phyloP scores from a whole-genome alignment of 306 rosid species.

The Malus asiatica region DNA sequence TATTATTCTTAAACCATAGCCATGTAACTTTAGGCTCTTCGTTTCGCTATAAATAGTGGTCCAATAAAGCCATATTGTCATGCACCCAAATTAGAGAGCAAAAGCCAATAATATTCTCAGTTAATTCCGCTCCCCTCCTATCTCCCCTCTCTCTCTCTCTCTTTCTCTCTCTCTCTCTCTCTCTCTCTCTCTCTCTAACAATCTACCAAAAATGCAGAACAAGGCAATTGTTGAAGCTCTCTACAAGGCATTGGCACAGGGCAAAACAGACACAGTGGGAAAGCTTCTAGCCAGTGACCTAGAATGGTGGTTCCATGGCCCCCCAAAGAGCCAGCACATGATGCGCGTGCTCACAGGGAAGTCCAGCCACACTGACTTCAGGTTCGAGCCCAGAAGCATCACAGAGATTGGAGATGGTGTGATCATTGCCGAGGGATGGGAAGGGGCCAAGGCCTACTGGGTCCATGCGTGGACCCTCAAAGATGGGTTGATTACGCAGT shows the following conservation, averaged over 20 bases:
- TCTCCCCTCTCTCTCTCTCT: neutral
- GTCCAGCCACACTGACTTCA: conserved; percentile 36
- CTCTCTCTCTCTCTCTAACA: neutral
- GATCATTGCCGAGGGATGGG: conserved; percentile 74
- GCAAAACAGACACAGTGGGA: conserved; percentile 28
- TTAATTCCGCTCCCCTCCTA: neutral
- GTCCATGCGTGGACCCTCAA: conserved; percentile 82
- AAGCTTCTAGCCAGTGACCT: conserved; percentile 59
- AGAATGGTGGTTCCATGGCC: conserved; percentile 98
- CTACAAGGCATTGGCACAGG: conserved; percentile 56
- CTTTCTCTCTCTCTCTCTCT: neutral
- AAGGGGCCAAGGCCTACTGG: conserved; percentile 77
- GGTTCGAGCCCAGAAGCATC: conserved; percentile 61
- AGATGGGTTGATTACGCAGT: conserved; percentile 54
- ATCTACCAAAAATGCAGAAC: conserved; percentile 23
- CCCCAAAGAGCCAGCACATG: conserved; percentile 87
- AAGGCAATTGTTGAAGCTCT: conserved; percentile 41
- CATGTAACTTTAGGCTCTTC: neutral
- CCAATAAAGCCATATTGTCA: neutral
- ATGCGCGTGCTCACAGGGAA: conserved; percentile 81
- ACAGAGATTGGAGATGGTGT: conserved; percentile 50
- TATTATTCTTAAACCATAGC: neutral
- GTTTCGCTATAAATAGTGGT: conserved; percentile 32
- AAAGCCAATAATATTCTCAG: neutral
- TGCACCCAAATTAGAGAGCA: neutral